Percentiles rank a stretch among this genome's conserved stretches.
These are phyloP conservation scores for Colletotrichum noveboracense DNA, from an alignment of 2,329 filamentous ascomycete genomes.

Conservation along the genomic window DNA sequence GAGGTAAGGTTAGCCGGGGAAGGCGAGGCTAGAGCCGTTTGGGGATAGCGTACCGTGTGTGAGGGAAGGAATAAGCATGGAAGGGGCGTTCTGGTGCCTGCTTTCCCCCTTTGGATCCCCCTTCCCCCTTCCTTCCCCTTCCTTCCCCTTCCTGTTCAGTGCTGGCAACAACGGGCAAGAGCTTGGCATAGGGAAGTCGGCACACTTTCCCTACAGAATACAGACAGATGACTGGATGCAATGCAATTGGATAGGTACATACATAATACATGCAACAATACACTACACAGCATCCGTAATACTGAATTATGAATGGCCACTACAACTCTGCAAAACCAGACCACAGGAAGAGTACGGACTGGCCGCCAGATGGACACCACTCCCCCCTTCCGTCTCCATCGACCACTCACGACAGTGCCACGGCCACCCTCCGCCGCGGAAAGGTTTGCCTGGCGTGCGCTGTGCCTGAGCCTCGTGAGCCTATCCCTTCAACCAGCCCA, in stretches of 20 bases:
- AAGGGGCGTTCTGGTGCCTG: neutral
- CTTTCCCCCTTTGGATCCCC: neutral
- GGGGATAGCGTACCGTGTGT: neutral
- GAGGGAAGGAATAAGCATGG: slow-evolving; percentile 13
- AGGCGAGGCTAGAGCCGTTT: neutral
- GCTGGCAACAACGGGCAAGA: neutral
- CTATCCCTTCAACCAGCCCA: slow-evolving; percentile 16
- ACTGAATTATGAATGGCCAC: neutral
- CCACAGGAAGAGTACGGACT: neutral
- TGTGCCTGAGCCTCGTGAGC: neutral
- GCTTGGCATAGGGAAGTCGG: neutral
- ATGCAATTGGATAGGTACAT: neutral
- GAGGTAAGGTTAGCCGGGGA: slow-evolving; percentile 18
- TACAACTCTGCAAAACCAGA: neutral
- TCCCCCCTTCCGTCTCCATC: neutral
- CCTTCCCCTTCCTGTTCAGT: neutral
- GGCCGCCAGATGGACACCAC: neutral
- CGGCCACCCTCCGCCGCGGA: neutral
- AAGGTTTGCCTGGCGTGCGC: neutral
- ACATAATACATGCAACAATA: neutral
- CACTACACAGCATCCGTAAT: neutral
- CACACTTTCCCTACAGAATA: neutral
- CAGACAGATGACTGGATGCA: neutral
- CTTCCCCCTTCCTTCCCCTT: neutral
- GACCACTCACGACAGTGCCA: neutral